Evolutionary conservation across 371 early-diverging fungal species (phyloP).

Genomic region (Vavraia culicis): DNA sequence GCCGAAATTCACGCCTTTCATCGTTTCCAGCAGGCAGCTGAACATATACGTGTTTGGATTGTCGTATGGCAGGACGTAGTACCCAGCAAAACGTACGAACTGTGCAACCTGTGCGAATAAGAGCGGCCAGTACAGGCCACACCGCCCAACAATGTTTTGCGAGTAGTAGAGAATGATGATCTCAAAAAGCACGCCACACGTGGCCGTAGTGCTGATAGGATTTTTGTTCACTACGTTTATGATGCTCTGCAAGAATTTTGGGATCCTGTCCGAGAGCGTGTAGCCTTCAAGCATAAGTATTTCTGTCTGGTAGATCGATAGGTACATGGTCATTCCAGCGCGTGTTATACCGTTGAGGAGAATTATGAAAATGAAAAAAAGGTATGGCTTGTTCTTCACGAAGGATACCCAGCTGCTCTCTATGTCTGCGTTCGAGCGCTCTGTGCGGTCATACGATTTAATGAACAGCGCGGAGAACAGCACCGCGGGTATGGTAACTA

Average conservation of each 20-base stretch:
- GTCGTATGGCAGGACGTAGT: slow-evolving; percentile 21
- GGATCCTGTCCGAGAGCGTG: slow-evolving; percentile 17
- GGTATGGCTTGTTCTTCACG: slow-evolving; percentile 34
- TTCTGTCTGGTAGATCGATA: slow-evolving; percentile 33
- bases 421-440: neutral
- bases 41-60: slow-evolving; percentile 24
- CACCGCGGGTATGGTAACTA: slow-evolving; percentile 12
- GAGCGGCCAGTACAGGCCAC: slow-evolving; percentile 43
- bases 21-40: slow-evolving; percentile 37
- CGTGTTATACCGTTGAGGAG: slow-evolving; percentile 44
- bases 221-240: slow-evolving; percentile 31
- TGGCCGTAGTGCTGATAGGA: slow-evolving; percentile 34
- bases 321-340: slow-evolving; percentile 40
- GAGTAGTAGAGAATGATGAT: slow-evolving; percentile 38
- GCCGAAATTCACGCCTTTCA: slow-evolving; percentile 45
- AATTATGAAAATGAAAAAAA: slow-evolving; percentile 45
- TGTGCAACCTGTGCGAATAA: slow-evolving; percentile 40
- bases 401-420: slow-evolving; percentile 24
- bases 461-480: slow-evolving; percentile 9
- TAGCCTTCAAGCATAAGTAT: slow-evolving; percentile 33
- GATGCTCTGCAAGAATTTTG: slow-evolving; percentile 6
- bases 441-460: slow-evolving; percentile 2
- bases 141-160: slow-evolving; percentile 9
- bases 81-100: slow-evolving; percentile 35
- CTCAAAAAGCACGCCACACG: slow-evolving; percentile 42